Base-by-base conservation (phyloP, 1,284 basidiomycete species). In the Coniferiporia weirii region DNA sequence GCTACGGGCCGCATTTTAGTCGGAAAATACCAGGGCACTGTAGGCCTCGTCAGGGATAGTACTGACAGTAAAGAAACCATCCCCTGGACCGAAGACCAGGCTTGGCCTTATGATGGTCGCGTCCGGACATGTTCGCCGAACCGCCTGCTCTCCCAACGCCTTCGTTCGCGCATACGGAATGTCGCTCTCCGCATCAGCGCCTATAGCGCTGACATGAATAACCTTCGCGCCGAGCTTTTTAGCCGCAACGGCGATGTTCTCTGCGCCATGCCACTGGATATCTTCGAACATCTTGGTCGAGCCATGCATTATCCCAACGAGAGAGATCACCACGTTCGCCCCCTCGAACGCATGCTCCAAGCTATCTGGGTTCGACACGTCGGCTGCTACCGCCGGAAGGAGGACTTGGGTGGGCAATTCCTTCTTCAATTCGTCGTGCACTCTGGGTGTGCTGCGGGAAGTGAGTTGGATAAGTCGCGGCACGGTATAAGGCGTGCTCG, bases 71-170 rank as follows among this genome's bases (percentile, higher is more conserved):
- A 89, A 89, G 71, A 89, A 87, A 13, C 80, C 78, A 66, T 89
- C 87, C 2, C 84, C 85, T 1, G 84, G 84, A 2, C 87, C 87
- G 69, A 89, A 89, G 2, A 89, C 76, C 38, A 89, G 71, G 61
- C 85, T 87, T 1, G 86, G 87, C 15, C 86, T 73, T 60, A 90
- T 75, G 51, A 89, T 76, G 0, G 84, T 87, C 2, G 82, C 79
- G 34, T 76, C 71, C 0, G 82, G 80, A 60, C 75, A 76, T n/a
- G 71, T 68, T 7, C 69, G 62, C 13, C 78, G 66, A 22, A 84
- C 77, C 1, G 80, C 76, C 52, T 73, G 64, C 69, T 89, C 87
- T 8, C 79, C 85, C 8, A 84, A 68, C 2, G 77, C 85, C 69
- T 89, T 89, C 10, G 86, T 87, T 60, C 80, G 76, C 57, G 70